Evolutionary conservation across 768 basidiomycete genomes (phyloP).

Genomic region (Fomitopsis pulvina): DNA sequence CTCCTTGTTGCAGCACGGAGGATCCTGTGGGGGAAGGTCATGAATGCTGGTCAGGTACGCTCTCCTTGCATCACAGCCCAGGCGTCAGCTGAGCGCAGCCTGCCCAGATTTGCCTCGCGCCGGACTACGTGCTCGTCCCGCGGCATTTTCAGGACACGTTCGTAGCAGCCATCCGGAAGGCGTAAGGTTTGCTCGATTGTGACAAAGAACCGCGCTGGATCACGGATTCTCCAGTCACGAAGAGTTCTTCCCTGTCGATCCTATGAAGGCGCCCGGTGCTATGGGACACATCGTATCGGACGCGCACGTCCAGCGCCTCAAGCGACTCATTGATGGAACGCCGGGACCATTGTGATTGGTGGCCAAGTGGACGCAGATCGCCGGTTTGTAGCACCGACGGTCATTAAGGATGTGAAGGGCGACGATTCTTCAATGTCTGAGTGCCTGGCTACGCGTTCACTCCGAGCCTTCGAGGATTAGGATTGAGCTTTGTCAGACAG

Average conservation of each 20-base stretch:
- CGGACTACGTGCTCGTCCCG: constrained; percentile 41
- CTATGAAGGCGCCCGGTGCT: constrained; percentile 31
- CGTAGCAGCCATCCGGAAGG: constrained; percentile 32
- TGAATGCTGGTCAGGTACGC: constrained; percentile 52
- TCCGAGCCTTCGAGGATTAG: background rate
- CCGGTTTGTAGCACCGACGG: constrained; percentile 61
- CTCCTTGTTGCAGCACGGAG: constrained; percentile 55
- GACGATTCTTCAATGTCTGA: constrained; percentile 72
- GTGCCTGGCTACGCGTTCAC: constrained; percentile 31
- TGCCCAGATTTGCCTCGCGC: constrained; percentile 58
- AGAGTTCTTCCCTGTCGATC: constrained; percentile 42
- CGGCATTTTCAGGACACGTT: constrained; percentile 28
- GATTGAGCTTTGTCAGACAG: constrained; percentile 39
- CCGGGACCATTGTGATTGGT: constrained; percentile 57
- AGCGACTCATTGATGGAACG: constrained; percentile 50
- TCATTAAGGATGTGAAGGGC: constrained; percentile 50
- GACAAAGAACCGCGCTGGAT: too few relatives aligned
- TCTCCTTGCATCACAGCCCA: background rate
- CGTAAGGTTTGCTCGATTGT: constrained; percentile 24
- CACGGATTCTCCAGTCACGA: constrained; percentile 10
- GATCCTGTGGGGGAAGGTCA: constrained; percentile 67
- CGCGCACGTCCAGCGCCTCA: constrained; percentile 48
- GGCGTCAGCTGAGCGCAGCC: background rate
- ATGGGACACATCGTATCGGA: constrained; percentile 44
- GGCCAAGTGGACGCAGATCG: constrained; percentile 48